Base-by-base conservation (phyloP, 129 eudicot genomes). In the Erigeron canadensis region DNA sequence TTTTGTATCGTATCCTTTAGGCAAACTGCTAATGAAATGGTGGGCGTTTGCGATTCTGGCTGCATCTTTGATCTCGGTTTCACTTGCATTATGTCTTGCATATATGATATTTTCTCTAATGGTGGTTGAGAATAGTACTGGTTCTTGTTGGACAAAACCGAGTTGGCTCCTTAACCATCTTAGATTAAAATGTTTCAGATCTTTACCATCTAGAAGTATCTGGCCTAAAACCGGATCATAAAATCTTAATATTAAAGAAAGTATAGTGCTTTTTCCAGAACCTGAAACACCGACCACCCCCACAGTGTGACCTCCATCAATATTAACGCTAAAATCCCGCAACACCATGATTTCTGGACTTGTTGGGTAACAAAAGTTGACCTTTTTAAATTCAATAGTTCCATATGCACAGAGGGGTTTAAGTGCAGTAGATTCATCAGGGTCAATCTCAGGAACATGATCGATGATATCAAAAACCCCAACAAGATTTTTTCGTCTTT, bases 31-130 rank as follows among this genome's bases (percentile, higher is more conserved):
- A 9, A 83, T 86, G 54, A 86, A 86, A 43, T 81, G 91, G 71
- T 86, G 91, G 1, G 91, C 91, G 50, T 86, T 86, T 78, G 91
- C 84, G 45, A 86, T 84, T 73, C 86, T 76, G 10, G 91, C 91
- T 37, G 91, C 86, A 70, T 84, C 86, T 76, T 79, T 84, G 74
- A 86, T 67, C 70, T 86, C 91, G 5, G 86, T 80, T 84, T 86
- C 88, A 18, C 84, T 86, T 42, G 86, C 88, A 12, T 81, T 81
- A 55, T 71, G 81, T 63, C 86, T 72, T 0, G 84, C 84, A 43
- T 83, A 86, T n/a, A 70, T 71, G 12, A 86, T 86, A 72, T 86
- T 86, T 70, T 84, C 86, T 80, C 86, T 83, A n/a, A 86, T 81
- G 22, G 91, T 83, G 67, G 91, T 81, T 8, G 91, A 84, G 83